Evolutionary conservation across 2,329 filamentous ascomycete genomes (phyloP).

Genomic region (Furcasterigmium sp.): DNA sequence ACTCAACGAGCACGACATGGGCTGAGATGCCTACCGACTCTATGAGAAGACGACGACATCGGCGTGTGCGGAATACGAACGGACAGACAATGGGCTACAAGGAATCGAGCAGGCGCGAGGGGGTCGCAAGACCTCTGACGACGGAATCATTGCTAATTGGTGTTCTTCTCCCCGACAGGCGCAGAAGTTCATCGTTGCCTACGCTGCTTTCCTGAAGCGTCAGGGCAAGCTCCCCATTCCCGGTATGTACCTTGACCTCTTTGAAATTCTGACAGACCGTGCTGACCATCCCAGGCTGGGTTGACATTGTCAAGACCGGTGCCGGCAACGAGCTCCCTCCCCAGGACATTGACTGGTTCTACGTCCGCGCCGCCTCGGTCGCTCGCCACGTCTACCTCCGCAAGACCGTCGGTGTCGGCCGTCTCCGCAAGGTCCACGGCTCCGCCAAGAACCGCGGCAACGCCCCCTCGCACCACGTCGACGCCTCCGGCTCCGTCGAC

Average conservation of each 20-base stretch:
- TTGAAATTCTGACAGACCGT: constrained; percentile 4
- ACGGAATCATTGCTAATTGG: constrained; percentile 69
- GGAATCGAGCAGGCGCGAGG: constrained; percentile 62
- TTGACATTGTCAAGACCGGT: constrained; percentile 99
- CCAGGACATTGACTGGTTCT: constrained; percentile 97
- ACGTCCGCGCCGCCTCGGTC: constrained; percentile 84
- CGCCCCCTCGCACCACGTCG: constrained; percentile 88
- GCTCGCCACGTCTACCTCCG: constrained; percentile 98
- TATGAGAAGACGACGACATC: not conserved
- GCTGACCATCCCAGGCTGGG: constrained; percentile 67
- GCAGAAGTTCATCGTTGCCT: constrained; percentile 84
- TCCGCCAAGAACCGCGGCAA: constrained; percentile 95
- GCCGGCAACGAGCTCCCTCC: constrained; percentile 95
- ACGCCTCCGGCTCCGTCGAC: constrained; percentile 92
- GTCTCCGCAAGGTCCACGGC: constrained; percentile 94
- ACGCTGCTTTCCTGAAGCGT: constrained; percentile 86
- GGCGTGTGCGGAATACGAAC: not conserved
- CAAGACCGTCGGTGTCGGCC: constrained; percentile 98
- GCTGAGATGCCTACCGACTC: not conserved
- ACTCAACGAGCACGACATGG: not conserved
- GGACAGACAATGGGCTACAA: constrained; percentile 14
- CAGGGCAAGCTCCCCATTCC: constrained; percentile 90
- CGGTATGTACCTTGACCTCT: constrained; percentile 51
- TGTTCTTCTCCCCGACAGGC: constrained; percentile 52
- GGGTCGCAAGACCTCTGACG: constrained; percentile 68